phyloP scores from a whole-genome alignment of 805 yeast genomes.

The Metschnikowia arizonensis region DNA sequence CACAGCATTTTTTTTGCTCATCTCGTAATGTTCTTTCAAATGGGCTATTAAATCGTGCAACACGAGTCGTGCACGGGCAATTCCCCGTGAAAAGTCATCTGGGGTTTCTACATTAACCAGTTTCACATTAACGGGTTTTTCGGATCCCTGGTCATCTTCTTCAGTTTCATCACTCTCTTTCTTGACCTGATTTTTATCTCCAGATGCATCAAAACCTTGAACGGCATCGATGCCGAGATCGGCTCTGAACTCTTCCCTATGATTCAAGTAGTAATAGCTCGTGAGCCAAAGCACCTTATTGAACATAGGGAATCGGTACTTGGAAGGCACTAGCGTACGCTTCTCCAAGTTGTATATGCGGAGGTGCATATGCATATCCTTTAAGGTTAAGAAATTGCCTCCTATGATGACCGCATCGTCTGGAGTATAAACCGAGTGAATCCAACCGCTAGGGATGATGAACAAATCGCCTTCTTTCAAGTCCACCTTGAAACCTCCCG shows the following conservation, averaged over 20 bases:
- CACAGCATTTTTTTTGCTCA: conserved; percentile 28
- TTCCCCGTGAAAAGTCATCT: background rate
- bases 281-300: conserved; percentile 66
- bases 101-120: background rate
- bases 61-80: background rate
- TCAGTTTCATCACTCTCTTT: background rate
- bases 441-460: conserved; percentile 89
- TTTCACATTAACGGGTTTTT: too few species aligned
- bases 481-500: conserved; percentile 50
- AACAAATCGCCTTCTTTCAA: conserved; percentile 65
- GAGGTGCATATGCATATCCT: conserved; percentile 61
- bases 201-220: background rate
- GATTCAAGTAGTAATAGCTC: conserved; percentile 39
- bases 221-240: conserved; percentile 6
- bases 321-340: conserved; percentile 65
- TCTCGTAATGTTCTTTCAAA: conserved; percentile 28
- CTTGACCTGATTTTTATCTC: background rate
- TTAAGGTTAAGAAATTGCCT: conserved; percentile 74
- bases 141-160: too few species aligned
- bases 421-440: conserved; percentile 85
- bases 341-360: conserved; percentile 59
- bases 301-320: conserved; percentile 76
- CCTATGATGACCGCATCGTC: conserved; percentile 78
- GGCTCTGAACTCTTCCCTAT: conserved; percentile 20
- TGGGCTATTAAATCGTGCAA: conserved; percentile 22